phyloP scores from a whole-genome alignment of 306 rosid genomes.

The Geum urbanum region DNA sequence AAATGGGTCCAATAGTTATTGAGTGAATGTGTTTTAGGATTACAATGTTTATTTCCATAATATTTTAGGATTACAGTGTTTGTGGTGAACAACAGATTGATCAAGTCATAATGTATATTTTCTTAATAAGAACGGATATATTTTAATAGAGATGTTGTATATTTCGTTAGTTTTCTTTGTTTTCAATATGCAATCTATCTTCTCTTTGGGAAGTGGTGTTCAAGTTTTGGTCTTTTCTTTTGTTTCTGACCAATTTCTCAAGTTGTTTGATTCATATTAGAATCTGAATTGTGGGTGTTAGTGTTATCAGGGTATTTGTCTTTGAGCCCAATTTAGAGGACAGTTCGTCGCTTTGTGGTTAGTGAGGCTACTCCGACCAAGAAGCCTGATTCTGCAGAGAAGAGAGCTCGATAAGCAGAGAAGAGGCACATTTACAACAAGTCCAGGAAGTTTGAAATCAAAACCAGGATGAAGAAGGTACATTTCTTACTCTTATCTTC shows the following conservation, averaged over 20 bases:
- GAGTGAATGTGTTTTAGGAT: background rate
- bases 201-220: too few relatives aligned
- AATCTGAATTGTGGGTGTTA: background rate
- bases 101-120: too few relatives aligned
- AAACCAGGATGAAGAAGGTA: slow-evolving; percentile 84
- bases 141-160: too few relatives aligned
- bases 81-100: too few relatives aligned
- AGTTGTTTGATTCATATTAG: slow-evolving; percentile 1
- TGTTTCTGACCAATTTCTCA: background rate
- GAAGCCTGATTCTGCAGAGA: slow-evolving; percentile 77
- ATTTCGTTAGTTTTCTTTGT: too few relatives aligned
- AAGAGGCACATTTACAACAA: slow-evolving; percentile 76
- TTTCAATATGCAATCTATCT: too few relatives aligned
- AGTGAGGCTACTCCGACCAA: slow-evolving; percentile 63
- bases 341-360: slow-evolving; percentile 39
- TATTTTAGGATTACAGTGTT: too few relatives aligned
- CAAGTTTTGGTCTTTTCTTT: background rate
- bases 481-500: background rate
- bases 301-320: slow-evolving; percentile 46
- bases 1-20: background rate
- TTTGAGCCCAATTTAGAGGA: slow-evolving; percentile 36
- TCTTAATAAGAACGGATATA: too few relatives aligned
- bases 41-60: too few relatives aligned
- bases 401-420: slow-evolving; percentile 87
- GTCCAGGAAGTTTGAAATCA: slow-evolving; percentile 71